Evolutionary conservation across 495 filamentous ascomycete genomes (phyloP).

Genomic region (Amniculicola lignicola): DNA sequence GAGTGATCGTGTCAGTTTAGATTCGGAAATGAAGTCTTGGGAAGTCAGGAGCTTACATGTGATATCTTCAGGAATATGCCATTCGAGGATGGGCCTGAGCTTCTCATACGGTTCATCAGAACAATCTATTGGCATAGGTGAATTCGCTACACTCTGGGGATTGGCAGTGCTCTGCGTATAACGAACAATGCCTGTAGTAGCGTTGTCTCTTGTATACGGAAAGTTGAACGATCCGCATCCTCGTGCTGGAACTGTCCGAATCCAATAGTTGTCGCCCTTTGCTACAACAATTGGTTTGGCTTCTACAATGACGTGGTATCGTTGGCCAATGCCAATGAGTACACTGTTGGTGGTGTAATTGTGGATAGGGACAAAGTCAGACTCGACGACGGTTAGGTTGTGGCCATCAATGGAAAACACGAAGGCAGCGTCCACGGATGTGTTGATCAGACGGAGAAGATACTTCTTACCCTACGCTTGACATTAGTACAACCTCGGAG

Average conservation of each 20-base stretch:
- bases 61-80: background rate
- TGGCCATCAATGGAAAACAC: slow-evolving; percentile 39
- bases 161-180: background rate
- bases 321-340: slow-evolving; percentile 31
- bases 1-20: no score
- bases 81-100: background rate
- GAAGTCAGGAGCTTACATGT: no score
- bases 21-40: no score
- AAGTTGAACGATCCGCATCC: slow-evolving; percentile 3
- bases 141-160: slow-evolving; percentile 10
- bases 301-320: slow-evolving; percentile 40
- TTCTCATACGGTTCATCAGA: slow-evolving; percentile 14
- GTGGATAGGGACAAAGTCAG: slow-evolving; percentile 39
- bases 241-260: slow-evolving; percentile 1
- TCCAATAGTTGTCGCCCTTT: slow-evolving; percentile 23
- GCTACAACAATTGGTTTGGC: slow-evolving; percentile 28
- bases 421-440: slow-evolving; percentile 34
- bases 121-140: slow-evolving; percentile 16
- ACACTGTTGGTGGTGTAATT: slow-evolving; percentile 9
- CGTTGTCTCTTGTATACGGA: slow-evolving; percentile 5
- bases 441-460: slow-evolving; percentile 39
- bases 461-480: no score
- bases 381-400: slow-evolving; percentile 30
- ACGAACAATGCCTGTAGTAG: slow-evolving; percentile 5
- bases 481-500: no score